phyloP scores from a whole-genome alignment of 177 flowering plant species.

The Telopea speciosissima region DNA sequence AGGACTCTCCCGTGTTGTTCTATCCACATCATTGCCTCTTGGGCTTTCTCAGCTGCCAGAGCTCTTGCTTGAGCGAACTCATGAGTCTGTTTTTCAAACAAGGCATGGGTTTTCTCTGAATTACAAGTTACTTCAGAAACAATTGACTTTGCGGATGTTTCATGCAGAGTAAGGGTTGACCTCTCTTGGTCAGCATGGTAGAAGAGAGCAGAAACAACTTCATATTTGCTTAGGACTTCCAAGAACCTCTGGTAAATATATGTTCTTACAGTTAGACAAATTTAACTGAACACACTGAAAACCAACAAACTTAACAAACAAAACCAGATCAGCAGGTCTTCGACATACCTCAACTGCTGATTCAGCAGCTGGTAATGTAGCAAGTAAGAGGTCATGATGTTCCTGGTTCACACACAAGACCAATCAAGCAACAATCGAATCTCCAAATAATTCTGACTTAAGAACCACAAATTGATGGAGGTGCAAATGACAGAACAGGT shows the following conservation, averaged over 20 bases:
- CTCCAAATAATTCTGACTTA: slow-evolving; percentile 8
- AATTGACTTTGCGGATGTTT: slow-evolving; percentile 75
- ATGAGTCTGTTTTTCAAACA: slow-evolving; percentile 65
- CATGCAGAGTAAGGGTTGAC: slow-evolving; percentile 61
- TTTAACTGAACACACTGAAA: slow-evolving; percentile 1
- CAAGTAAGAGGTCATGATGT: slow-evolving; percentile 83
- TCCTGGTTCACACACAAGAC: slow-evolving; percentile 45
- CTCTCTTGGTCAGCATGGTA: slow-evolving; percentile 81
- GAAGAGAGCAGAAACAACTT: slow-evolving; percentile 60
- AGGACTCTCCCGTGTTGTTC: slow-evolving; percentile 88
- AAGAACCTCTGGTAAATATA: slow-evolving; percentile 57
- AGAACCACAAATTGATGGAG: not conserved
- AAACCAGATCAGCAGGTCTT: not conserved
- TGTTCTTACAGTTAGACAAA: slow-evolving; percentile 7
- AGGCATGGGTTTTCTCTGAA: slow-evolving; percentile 58
- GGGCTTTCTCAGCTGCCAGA: slow-evolving; percentile 61
- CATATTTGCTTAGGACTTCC: slow-evolving; percentile 63
- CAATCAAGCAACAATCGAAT: slow-evolving; percentile 8
- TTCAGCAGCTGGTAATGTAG: slow-evolving; percentile 72
- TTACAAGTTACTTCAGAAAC: slow-evolving; percentile 76
- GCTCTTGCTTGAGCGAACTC: slow-evolving; percentile 84
- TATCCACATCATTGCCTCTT: slow-evolving; percentile 75
- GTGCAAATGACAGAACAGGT: not conserved
- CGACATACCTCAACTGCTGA: slow-evolving; percentile 73
- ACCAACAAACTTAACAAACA: not conserved